Conservation (phyloP, 208 protist species). For the Crithidia fasciculata region DNA sequence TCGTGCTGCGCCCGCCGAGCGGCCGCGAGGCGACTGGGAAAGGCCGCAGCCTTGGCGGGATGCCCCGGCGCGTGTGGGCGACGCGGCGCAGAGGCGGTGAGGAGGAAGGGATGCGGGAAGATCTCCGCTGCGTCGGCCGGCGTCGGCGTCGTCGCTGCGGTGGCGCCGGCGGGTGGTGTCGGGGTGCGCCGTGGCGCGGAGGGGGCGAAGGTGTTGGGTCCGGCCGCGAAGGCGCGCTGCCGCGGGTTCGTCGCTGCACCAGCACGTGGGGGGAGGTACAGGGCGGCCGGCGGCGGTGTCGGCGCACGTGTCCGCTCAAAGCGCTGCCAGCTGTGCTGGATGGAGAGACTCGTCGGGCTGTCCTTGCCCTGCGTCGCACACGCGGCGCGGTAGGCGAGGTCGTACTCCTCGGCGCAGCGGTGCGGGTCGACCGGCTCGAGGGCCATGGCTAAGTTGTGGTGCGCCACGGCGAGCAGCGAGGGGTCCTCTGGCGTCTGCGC, state of each 20-base stretch:
- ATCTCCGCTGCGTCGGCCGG: slow-evolving; percentile 48
- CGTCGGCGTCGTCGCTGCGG: background rate
- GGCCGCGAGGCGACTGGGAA: slow-evolving; percentile 22
- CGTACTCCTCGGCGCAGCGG: slow-evolving; percentile 79
- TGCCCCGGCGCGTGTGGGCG: slow-evolving; percentile 1
- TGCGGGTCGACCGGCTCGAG: slow-evolving; percentile 73
- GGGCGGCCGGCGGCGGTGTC: background rate
- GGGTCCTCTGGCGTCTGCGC: slow-evolving; percentile 71
- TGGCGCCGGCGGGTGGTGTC: background rate
- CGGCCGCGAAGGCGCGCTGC: background rate
- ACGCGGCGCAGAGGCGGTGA: slow-evolving; percentile 18
- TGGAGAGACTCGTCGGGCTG: slow-evolving; percentile 63
- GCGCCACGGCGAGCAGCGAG: slow-evolving; percentile 83
- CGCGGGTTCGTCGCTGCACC: background rate
- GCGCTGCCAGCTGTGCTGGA: slow-evolving; percentile 76
- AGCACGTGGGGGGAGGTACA: slow-evolving; percentile 3
- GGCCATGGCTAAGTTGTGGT: slow-evolving; percentile 93
- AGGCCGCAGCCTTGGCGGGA: slow-evolving; percentile 7
- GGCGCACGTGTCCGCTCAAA: slow-evolving; percentile 40
- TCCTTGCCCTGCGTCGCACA: slow-evolving; percentile 49
- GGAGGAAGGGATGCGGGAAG: slow-evolving; percentile 80
- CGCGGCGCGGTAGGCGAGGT: slow-evolving; percentile 56
- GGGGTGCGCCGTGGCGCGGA: background rate
- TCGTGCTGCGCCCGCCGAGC: background rate
- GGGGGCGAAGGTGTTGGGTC: background rate